These are phyloP conservation scores for Blastobotrys ciferrii DNA, from an alignment of 1,139 yeast species.

Conservation along the genomic window DNA sequence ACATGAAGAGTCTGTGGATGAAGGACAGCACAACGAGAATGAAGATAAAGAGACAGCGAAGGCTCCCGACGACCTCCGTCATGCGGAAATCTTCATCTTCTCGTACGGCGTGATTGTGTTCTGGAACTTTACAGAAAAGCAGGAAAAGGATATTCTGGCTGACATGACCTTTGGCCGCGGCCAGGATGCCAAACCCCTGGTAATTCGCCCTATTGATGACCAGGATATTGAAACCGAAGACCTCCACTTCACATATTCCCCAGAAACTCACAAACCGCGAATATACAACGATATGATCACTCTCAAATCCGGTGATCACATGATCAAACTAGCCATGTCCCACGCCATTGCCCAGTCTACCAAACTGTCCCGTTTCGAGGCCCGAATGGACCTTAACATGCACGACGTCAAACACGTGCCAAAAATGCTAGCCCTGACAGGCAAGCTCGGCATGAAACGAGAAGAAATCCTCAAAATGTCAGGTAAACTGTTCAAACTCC, in stretches of 20 bases:
- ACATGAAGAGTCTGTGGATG: slow-evolving; percentile 22
- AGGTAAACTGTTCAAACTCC: slow-evolving; percentile 80
- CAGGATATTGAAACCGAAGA: slow-evolving; percentile 94
- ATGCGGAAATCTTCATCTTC: slow-evolving; percentile 88
- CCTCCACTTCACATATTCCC: slow-evolving; percentile 87
- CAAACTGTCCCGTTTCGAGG: slow-evolving; percentile 84
- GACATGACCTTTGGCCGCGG: slow-evolving; percentile 75
- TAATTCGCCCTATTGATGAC: slow-evolving; percentile 76
- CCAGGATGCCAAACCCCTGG: slow-evolving; percentile 39
- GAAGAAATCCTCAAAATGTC: slow-evolving; percentile 81
- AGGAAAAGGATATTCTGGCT: slow-evolving; percentile 89
- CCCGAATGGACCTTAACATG: slow-evolving; percentile 80
- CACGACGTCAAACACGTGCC: slow-evolving; percentile 87
- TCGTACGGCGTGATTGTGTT: slow-evolving; percentile 93
- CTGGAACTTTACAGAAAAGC: slow-evolving; percentile 92
- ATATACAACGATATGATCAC: slow-evolving; percentile 95
- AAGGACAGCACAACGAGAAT: slow-evolving; percentile 5
- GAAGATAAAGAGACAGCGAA: slow-evolving; percentile 10
- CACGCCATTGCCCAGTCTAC: slow-evolving; percentile 98
- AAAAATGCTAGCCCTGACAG: slow-evolving; percentile 84
- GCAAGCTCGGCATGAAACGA: slow-evolving; percentile 73
- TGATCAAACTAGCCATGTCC: slow-evolving; percentile 87
- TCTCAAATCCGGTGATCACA: slow-evolving; percentile 83
- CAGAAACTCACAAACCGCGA: slow-evolving; percentile 76
- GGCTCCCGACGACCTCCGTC: slow-evolving; percentile 56